phyloP scores from a whole-genome alignment of 371 early-diverging fungal genomes.

The Paramicrosporidium saccamoebae region DNA sequence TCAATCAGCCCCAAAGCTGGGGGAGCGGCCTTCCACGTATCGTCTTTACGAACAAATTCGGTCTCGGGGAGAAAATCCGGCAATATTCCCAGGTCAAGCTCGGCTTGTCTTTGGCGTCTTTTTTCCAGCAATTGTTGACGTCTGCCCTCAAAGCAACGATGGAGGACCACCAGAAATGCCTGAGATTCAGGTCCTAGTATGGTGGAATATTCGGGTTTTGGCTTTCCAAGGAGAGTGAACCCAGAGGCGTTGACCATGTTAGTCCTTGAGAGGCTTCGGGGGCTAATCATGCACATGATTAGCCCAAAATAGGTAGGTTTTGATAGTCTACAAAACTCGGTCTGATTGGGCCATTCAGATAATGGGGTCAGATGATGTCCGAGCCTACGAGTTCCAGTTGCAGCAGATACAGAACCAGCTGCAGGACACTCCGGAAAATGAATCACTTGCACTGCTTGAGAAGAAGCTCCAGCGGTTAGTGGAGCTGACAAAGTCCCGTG shows the following conservation, averaged over 20 bases:
- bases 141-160: conserved; percentile 48
- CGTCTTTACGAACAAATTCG: conserved; percentile 46
- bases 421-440: conserved; percentile 1
- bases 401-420: no score
- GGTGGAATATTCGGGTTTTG: conserved; percentile 14
- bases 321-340: neutral
- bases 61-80: conserved; percentile 78
- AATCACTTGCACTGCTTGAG: no score
- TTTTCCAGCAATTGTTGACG: conserved; percentile 36
- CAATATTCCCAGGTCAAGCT: conserved; percentile 34
- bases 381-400: no score
- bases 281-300: conserved; percentile 2
- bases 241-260: conserved; percentile 21
- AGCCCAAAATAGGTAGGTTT: neutral
- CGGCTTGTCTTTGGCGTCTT: conserved; percentile 31
- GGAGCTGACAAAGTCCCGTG: no score
- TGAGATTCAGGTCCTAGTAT: conserved; percentile 45
- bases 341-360: conserved; percentile 2
- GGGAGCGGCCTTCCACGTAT: conserved; percentile 47
- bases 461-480: no score
- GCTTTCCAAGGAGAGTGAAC: conserved; percentile 21
- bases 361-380: conserved; percentile 4
- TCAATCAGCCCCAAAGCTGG: conserved; percentile 70
- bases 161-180: conserved; percentile 39
- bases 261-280: conserved; percentile 1